Base-by-base conservation (phyloP, 352 stramenopile genomes). In the Pythium graminicola region DNA sequence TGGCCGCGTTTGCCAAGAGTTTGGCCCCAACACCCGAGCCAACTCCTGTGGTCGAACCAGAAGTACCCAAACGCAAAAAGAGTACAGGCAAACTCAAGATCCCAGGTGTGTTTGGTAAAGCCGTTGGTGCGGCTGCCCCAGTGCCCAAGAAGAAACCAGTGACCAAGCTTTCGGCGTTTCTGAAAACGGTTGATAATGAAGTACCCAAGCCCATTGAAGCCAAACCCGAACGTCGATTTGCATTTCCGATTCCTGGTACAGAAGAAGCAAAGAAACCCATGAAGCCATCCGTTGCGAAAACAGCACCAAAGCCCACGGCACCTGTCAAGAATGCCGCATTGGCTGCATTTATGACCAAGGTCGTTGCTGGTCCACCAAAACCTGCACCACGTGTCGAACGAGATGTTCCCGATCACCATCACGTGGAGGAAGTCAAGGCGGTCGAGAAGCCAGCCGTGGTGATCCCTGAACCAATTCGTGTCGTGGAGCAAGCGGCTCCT, bases 91-190 rank as follows among this genome's bases (percentile, higher is more conserved):
- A 60, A 32, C 42, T 73, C 13, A 68, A 66, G 44, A 73, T 73
- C 60, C 66, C 66, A 6, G 64, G 39, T 0, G 62, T 42, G 10
- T 73, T 73, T 28, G 54, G 56, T 10, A 62, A 53, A 23, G 47
- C 57, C 14, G 32, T 41, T 24, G 50, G 44, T 13, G 36, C 26
- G 17, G 17, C 41, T 1, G 39, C 41, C 20, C 32, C 52, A 16
- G 27, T 38, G 5, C 27, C 53, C 32, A 26, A 42, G 47, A 66
- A 67, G 45, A 53, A 57, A 40, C 39, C 14, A 14, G 42, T 63
- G 47, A 84, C 76, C 2, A 85, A 78, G 49, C 57, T 89, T 2
- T 73, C 78, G 6, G 72, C 72, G 6, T 89, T 89, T 51, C 43
- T 89, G 29, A 89, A 51, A 54, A 82, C 65, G 9, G 78, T 89